Percentiles rank a stretch among this genome's conserved stretches.
Evolutionary conservation across 371 early-diverging fungal species (phyloP).

Genomic region (Haplosporangium sp.): DNA sequence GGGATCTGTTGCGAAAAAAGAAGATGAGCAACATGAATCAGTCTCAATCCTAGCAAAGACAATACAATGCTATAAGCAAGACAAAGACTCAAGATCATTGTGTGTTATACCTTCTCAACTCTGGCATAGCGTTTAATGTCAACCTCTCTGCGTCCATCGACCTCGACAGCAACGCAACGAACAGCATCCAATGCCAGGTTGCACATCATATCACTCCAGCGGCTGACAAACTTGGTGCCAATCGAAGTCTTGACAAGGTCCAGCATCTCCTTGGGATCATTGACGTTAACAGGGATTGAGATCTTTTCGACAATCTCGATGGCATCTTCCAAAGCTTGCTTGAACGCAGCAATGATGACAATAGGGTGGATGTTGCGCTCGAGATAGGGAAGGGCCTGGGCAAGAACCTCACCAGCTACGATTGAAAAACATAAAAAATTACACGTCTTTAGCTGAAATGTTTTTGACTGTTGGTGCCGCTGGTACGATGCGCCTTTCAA

Average conservation of each 20-base stretch:
- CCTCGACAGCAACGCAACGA: constrained; percentile 86
- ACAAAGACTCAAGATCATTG: neutral
- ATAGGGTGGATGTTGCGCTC: constrained; percentile 99
- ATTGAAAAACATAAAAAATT: neutral
- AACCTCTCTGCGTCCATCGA: constrained; percentile 82
- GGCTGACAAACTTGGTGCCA: constrained; percentile 97
- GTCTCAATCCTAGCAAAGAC: neutral
- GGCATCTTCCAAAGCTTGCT: constrained; percentile 93
- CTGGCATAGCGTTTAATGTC: constrained; percentile 99
- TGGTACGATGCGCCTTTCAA: neutral
- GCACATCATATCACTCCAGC: constrained; percentile 98
- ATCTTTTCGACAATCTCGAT: constrained; percentile 87
- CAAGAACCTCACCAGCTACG: constrained; percentile 95
- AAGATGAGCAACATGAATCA: neutral
- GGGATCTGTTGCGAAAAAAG: constrained; percentile 80
- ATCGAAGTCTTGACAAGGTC: constrained; percentile 91
- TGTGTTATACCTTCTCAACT: constrained; percentile 88
- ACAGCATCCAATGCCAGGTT: constrained; percentile 97
- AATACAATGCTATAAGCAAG: neutral
- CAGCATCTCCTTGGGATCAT: constrained; percentile 90
- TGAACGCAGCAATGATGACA: constrained; percentile 94
- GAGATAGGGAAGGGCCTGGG: constrained; percentile 91
- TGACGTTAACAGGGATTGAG: constrained; percentile 85
- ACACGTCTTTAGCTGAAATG: neutral
- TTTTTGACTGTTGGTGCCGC: neutral